Evolutionary conservation across 352 stramenopile genomes (phyloP).

Genomic region (Phytophthora capsici): DNA sequence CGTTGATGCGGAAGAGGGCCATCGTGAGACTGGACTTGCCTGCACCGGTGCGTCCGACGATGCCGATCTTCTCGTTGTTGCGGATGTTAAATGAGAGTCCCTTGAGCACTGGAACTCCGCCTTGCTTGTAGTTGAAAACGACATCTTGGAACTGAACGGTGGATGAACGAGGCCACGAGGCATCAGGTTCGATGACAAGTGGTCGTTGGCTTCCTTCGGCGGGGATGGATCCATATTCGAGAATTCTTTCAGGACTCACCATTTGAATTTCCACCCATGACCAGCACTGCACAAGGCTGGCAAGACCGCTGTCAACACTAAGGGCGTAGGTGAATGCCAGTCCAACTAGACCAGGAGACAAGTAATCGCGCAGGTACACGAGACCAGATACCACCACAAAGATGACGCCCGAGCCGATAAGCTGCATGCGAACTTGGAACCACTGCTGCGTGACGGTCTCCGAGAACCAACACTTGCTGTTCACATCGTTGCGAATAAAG

Average conservation of each 20-base stretch:
- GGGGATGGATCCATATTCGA: constrained; percentile 43
- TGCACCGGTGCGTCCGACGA: constrained; percentile 88
- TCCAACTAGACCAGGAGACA: constrained; percentile 75
- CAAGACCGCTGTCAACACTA: constrained; percentile 81
- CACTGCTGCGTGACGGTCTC: constrained; percentile 40
- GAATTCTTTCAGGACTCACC: constrained; percentile 64
- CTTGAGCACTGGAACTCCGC: constrained; percentile 19
- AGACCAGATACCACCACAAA: constrained; percentile 48
- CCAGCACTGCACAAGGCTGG: constrained; percentile 67
- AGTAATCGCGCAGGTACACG: constrained; percentile 31
- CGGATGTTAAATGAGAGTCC: too few species aligned
- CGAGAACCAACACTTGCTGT: constrained; percentile 40
- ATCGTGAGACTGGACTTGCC: constrained; percentile 89
- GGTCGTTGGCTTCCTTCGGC: constrained; percentile 31
- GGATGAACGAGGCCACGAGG: constrained; percentile 74
- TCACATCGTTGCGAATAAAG: constrained; percentile 37
- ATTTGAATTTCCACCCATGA: constrained; percentile 56
- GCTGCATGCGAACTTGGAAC: constrained; percentile 59
- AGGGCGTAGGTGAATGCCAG: constrained; percentile 90
- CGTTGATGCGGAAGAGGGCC: constrained; percentile 88
- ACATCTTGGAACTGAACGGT: constrained; percentile 86
- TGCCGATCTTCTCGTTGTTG: constrained; percentile 6
- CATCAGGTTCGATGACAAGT: constrained; percentile 25
- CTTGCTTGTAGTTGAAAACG: constrained; percentile 77
- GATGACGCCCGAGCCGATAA: constrained; percentile 53